These are phyloP conservation scores for Crithidia fasciculata DNA, from an alignment of 208 protist genomes.

Conservation along the genomic window DNA sequence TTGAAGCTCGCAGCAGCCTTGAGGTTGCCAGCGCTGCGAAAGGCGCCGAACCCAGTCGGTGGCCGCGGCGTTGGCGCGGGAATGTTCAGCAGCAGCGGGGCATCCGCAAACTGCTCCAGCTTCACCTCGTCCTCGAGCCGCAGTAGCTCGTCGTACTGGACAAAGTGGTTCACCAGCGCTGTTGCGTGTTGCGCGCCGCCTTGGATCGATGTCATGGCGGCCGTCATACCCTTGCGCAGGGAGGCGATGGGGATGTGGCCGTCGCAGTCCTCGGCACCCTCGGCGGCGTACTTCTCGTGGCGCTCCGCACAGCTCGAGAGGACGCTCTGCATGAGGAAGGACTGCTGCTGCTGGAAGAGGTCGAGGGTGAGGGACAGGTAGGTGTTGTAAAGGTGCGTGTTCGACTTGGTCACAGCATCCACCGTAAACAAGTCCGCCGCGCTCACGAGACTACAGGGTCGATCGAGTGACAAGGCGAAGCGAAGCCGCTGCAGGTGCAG, in stretches of 20 bases:
- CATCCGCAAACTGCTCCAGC: conserved; percentile 81
- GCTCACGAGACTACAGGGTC: conserved; percentile 62
- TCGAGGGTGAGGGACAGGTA: conserved; percentile 77
- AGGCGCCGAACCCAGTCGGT: conserved; percentile 14
- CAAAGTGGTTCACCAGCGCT: conserved; percentile 69
- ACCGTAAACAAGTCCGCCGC: conserved; percentile 59
- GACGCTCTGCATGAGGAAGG: conserved; percentile 60
- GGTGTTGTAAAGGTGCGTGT: conserved; percentile 84
- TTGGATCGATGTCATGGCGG: conserved; percentile 33
- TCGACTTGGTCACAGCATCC: conserved; percentile 51
- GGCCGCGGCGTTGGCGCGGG: conserved; percentile 2
- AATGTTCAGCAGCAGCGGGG: conserved; percentile 68
- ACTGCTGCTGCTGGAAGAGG: conserved; percentile 70
- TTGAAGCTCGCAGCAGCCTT: not conserved
- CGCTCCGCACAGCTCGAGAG: conserved; percentile 42
- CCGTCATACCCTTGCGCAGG: conserved; percentile 51
- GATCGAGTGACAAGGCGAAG: conserved; percentile 85
- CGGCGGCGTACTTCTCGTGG: conserved; percentile 46
- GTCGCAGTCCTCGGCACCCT: conserved; percentile 71
- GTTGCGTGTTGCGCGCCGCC: conserved; percentile 46
- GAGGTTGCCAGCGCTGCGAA: not conserved
- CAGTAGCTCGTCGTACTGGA: conserved; percentile 71
- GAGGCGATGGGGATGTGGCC: conserved; percentile 62
- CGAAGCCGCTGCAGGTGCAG: conserved; percentile 69
- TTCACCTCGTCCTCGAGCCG: conserved; percentile 68